Evolutionary conservation across 805 yeast species (phyloP).

Genomic region (Scheffersomyces spartinae): DNA sequence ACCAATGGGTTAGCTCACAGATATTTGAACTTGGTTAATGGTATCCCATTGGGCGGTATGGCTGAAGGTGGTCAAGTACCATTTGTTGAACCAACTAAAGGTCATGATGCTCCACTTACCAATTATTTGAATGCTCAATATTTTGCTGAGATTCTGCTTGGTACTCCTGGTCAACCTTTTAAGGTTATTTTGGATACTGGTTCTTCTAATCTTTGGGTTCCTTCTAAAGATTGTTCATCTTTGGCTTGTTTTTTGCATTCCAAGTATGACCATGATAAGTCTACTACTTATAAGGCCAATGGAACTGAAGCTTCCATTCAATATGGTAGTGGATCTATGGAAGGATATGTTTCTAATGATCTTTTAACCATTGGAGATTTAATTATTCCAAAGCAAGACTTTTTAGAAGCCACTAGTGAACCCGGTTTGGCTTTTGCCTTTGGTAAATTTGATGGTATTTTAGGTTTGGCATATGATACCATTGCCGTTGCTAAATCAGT

Average conservation of each 20-base stretch:
- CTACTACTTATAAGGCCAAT: conserved; percentile 78
- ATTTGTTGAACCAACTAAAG: conserved; percentile 20
- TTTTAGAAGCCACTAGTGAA: conserved; percentile 95
- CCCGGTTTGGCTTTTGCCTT: conserved; percentile 98
- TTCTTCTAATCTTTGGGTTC: conserved; percentile 95
- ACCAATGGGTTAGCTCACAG: conserved; percentile 48
- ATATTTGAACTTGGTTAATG: conserved; percentile 40
- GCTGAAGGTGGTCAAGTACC: conserved; percentile 27
- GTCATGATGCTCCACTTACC: conserved; percentile 74
- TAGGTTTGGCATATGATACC: conserved; percentile 89
- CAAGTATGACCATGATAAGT: conserved; percentile 75
- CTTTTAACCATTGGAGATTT: conserved; percentile 72
- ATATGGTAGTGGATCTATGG: conserved; percentile 89
- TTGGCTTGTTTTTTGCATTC: conserved; percentile 91
- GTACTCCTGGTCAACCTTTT: conserved; percentile 89
- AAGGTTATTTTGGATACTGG: conserved; percentile 96
- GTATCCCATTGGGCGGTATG: conserved; percentile 12
- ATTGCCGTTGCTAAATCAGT: conserved; percentile 82
- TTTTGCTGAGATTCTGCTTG: conserved; percentile 80
- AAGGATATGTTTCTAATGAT: conserved; percentile 88
- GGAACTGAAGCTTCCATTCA: conserved; percentile 78
- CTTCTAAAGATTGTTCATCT: conserved; percentile 77
- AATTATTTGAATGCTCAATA: conserved; percentile 95
- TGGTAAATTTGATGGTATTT: conserved; percentile 96
- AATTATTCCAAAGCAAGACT: conserved; percentile 77